These are phyloP conservation scores for Narthecium ossifragum DNA, from an alignment of 106 monocot species.

Conservation along the genomic window DNA sequence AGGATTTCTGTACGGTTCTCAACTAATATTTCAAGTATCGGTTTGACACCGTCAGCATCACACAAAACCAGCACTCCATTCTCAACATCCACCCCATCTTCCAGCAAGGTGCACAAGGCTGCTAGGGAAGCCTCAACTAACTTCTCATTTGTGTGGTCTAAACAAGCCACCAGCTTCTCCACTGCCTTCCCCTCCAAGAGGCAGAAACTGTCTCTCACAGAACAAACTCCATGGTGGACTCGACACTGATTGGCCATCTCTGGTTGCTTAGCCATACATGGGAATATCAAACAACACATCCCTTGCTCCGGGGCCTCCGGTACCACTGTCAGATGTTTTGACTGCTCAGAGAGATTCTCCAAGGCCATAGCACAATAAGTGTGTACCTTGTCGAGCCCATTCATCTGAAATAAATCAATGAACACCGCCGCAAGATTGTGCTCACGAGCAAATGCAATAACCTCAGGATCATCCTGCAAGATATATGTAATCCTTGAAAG, in stretches of 20 bases:
- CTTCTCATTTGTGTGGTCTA: slow-evolving; percentile 77
- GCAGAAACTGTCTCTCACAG: slow-evolving; percentile 70
- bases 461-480: slow-evolving; percentile 40
- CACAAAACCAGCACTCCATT: slow-evolving; percentile 53
- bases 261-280: slow-evolving; percentile 35
- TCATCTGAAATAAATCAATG: slow-evolving; percentile 66
- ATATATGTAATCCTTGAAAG: slow-evolving; percentile 66
- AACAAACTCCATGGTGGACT: slow-evolving; percentile 75
- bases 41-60: slow-evolving; percentile 62
- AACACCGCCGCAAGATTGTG: slow-evolving; percentile 58
- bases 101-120: slow-evolving; percentile 63
- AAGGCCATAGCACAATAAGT: slow-evolving; percentile 57
- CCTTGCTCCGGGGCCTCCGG: slow-evolving; percentile 23
- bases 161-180: slow-evolving; percentile 68
- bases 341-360: slow-evolving; percentile 75
- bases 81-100: slow-evolving; percentile 63
- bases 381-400: slow-evolving; percentile 69
- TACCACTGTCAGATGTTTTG: slow-evolving; percentile 45
- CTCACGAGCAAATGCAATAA: slow-evolving; percentile 40
- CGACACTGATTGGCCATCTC: slow-evolving; percentile 35
- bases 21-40: slow-evolving; percentile 54
- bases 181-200: slow-evolving; percentile 68
- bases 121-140: slow-evolving; percentile 67
- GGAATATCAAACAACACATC: slow-evolving; percentile 29
- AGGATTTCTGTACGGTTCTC: slow-evolving; percentile 53